Conservation (phyloP, 441 rosid species). For the Macaranga tanarius region DNA sequence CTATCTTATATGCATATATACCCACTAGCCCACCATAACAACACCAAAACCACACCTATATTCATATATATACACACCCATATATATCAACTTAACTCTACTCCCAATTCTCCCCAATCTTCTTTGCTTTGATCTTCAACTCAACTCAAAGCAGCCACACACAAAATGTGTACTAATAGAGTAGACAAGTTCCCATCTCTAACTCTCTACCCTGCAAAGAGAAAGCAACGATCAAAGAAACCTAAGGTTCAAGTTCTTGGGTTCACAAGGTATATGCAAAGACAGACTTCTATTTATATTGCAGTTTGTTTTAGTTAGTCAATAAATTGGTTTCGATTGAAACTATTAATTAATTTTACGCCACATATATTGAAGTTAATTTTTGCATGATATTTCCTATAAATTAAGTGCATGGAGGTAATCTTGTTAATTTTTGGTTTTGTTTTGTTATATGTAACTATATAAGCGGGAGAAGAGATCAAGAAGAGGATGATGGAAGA, state of each 20-base stretch:
- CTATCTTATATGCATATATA: slow-evolving; percentile 3
- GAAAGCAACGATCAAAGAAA: slow-evolving; percentile 37
- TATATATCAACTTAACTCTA: slow-evolving; percentile 4
- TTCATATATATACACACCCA: slow-evolving; percentile 12
- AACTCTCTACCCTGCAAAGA: slow-evolving; percentile 31
- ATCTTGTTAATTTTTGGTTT: neutral
- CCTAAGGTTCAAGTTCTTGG: slow-evolving; percentile 44
- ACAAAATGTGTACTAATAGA: slow-evolving; percentile 42
- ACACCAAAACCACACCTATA: slow-evolving; percentile 22
- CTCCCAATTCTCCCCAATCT: slow-evolving; percentile 6
- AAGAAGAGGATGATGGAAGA: slow-evolving; percentile 20
- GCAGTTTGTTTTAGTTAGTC: too few species aligned
- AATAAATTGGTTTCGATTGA: too few species aligned
- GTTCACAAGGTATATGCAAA: slow-evolving; percentile 41
- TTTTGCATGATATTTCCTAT: neutral
- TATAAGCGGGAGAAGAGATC: slow-evolving; percentile 23
- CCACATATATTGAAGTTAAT: neutral
- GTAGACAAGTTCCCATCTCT: slow-evolving; percentile 32
- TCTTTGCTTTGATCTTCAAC: neutral
- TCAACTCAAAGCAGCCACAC: neutral
- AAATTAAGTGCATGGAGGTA: neutral
- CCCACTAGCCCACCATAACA: slow-evolving; percentile 24
- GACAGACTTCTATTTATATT: too few species aligned
- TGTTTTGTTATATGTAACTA: neutral
- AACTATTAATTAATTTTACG: too few species aligned